Evolutionary conservation across 768 basidiomycete species (phyloP).

Genomic region (Leccinum broughii): DNA sequence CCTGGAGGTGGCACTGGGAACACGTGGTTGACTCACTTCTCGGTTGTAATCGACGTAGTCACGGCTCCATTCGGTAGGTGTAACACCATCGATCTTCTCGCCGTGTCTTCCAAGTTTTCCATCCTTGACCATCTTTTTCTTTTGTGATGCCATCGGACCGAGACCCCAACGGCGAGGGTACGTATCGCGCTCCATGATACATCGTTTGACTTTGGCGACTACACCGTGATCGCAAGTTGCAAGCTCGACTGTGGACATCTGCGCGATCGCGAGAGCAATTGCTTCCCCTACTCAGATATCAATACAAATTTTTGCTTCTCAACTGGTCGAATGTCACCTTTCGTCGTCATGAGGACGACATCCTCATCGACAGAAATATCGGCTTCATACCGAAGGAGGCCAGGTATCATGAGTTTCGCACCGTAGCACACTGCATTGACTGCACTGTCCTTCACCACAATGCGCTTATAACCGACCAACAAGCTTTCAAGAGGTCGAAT

Average conservation of each 20-base stretch:
- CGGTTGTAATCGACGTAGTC: slow-evolving; percentile 94
- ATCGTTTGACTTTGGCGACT: slow-evolving; percentile 98
- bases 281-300: slow-evolving; percentile 64
- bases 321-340: slow-evolving; percentile 53
- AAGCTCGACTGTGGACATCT: slow-evolving; percentile 98
- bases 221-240: slow-evolving; percentile 98
- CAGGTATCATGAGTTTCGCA: slow-evolving; percentile 99
- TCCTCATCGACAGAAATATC: slow-evolving; percentile 96
- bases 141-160: slow-evolving; percentile 94
- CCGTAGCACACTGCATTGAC: slow-evolving; percentile 99
- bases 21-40: slow-evolving; percentile 42
- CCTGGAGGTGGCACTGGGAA: not conserved
- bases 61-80: slow-evolving; percentile 87
- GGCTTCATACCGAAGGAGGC: slow-evolving; percentile 92
- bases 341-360: slow-evolving; percentile 98
- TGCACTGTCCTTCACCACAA: slow-evolving; percentile 98
- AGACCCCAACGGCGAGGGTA: slow-evolving; percentile 99
- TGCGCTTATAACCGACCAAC: slow-evolving; percentile 94
- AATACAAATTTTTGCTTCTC: not conserved
- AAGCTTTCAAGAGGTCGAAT: slow-evolving; percentile 94
- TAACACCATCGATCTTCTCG: slow-evolving; percentile 81
- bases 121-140: slow-evolving; percentile 99
- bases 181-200: slow-evolving; percentile 99
- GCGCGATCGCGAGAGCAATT: slow-evolving; percentile 91
- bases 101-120: slow-evolving; percentile 96